phyloP scores from a whole-genome alignment of 148 eudicot species.

The Amaranthus palmeri region DNA sequence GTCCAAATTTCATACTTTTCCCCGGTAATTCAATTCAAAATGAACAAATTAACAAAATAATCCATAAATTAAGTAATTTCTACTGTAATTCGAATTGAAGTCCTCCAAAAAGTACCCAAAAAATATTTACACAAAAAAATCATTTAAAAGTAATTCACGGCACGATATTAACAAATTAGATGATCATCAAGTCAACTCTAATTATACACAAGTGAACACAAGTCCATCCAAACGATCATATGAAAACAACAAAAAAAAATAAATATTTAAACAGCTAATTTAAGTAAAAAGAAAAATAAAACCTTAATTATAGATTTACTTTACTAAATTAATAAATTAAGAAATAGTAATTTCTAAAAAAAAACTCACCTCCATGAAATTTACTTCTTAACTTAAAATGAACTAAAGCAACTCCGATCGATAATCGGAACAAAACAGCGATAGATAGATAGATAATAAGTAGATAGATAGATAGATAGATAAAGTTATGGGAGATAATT shows the following conservation, averaged over 20 bases:
- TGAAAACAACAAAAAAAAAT: background rate
- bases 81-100: background rate
- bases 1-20: background rate
- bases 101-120: background rate
- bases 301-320: background rate
- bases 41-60: background rate
- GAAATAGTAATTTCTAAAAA: background rate
- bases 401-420: background rate
- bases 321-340: background rate
- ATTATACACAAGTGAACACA: constrained; percentile 20
- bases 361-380: constrained; percentile 32
- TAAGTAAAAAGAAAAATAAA: background rate
- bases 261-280: background rate
- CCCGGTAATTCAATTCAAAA: too few species aligned
- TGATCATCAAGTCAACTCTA: constrained; percentile 1
- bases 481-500: background rate
- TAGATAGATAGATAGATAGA: background rate
- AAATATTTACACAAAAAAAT: background rate
- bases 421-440: background rate
- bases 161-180: background rate
- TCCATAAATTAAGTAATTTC: background rate
- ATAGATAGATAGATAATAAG: background rate
- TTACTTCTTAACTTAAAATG: constrained; percentile 12
- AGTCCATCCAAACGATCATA: constrained; percentile 20
- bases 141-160: background rate